Evolutionary conservation across 2,329 filamentous ascomycete genomes (phyloP).

Genomic region (Xenoacremonium recifei): DNA sequence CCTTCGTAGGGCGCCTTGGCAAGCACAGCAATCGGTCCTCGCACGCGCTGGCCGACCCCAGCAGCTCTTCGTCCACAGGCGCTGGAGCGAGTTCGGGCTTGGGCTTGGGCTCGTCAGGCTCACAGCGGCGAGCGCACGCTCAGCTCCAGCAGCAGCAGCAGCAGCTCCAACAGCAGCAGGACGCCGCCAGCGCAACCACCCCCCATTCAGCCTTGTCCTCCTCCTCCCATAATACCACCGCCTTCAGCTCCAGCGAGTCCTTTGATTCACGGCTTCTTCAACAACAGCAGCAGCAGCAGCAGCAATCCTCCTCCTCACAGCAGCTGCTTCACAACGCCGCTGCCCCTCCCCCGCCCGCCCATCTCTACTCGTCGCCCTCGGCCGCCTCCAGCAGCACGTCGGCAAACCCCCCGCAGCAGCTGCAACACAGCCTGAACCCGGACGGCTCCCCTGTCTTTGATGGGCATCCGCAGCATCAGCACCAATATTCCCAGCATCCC

Average conservation of each 20-base stretch:
- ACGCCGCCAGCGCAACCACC: slow-evolving; percentile 26
- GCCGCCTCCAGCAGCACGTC: slow-evolving; percentile 22
- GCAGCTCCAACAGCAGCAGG: slow-evolving; percentile 16
- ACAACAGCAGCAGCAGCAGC: slow-evolving; percentile 29
- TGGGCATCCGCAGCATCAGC: slow-evolving; percentile 31
- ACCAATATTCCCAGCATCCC: slow-evolving; percentile 9
- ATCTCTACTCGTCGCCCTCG: slow-evolving; percentile 30
- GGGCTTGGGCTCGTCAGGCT: too few relatives aligned
- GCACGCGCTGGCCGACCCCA: slow-evolving; percentile 49
- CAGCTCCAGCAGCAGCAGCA: slow-evolving; percentile 21
- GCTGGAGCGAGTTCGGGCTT: slow-evolving; percentile 17
- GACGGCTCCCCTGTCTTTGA: slow-evolving; percentile 29
- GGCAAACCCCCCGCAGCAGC: slow-evolving; percentile 26
- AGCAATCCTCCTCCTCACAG: slow-evolving; percentile 27
- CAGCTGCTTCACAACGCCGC: slow-evolving; percentile 15
- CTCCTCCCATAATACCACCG: slow-evolving; percentile 31
- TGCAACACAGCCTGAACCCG: slow-evolving; percentile 29
- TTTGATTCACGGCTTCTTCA: slow-evolving; percentile 34
- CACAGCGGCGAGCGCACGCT: slow-evolving; percentile 15
- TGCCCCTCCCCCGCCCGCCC: slow-evolving; percentile 28
- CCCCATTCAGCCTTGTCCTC: slow-evolving; percentile 47
- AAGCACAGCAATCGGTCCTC: slow-evolving; percentile 58
- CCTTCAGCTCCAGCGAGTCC: slow-evolving; percentile 47
- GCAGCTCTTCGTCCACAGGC: slow-evolving; percentile 23
- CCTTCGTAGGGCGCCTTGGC: slow-evolving; percentile 53